These are phyloP conservation scores for Nakataea oryzae DNA, from an alignment of 2,329 filamentous ascomycete genomes.

Conservation along the genomic window DNA sequence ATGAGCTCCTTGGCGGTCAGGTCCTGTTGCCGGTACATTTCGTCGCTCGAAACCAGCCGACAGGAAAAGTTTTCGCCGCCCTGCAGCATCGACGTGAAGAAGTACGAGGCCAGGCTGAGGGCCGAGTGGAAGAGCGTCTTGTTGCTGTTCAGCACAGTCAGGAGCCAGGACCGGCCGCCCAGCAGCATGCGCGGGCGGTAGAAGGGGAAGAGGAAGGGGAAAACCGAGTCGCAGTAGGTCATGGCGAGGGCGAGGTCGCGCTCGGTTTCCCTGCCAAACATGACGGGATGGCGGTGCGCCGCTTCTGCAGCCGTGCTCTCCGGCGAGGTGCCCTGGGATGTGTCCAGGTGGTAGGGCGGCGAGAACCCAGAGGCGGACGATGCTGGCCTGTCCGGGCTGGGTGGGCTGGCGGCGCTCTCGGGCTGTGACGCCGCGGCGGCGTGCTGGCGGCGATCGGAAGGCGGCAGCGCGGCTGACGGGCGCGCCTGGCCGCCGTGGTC, in stretches of 20 bases:
- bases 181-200: conserved; percentile 45
- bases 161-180: conserved; percentile 50
- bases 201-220: conserved; percentile 53
- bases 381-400: not conserved
- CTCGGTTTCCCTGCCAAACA: conserved; percentile 8
- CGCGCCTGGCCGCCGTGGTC: conserved; percentile 1
- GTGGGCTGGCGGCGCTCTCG: too few species aligned
- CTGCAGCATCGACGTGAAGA: conserved; percentile 31
- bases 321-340: not conserved
- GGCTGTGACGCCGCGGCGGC: too few species aligned
- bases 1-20: conserved; percentile 16
- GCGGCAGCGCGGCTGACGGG: too few species aligned
- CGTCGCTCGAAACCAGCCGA: conserved; percentile 8
- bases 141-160: conserved; percentile 45
- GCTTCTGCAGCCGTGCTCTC: conserved; percentile 1
- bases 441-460: not conserved
- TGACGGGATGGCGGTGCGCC: not conserved
- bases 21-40: conserved; percentile 19
- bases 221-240: conserved; percentile 51
- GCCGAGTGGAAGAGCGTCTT: conserved; percentile 46
- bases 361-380: not conserved
- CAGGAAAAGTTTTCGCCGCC: conserved; percentile 6
- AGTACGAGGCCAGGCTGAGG: conserved; percentile 46
- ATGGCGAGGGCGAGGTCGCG: conserved; percentile 30
- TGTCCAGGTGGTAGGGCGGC: not conserved